A percentile compares a stretch with the other conserved stretches of the same genome.
phyloP scores from a whole-genome alignment of 768 basidiomycete species.

The Suillus plorans region DNA sequence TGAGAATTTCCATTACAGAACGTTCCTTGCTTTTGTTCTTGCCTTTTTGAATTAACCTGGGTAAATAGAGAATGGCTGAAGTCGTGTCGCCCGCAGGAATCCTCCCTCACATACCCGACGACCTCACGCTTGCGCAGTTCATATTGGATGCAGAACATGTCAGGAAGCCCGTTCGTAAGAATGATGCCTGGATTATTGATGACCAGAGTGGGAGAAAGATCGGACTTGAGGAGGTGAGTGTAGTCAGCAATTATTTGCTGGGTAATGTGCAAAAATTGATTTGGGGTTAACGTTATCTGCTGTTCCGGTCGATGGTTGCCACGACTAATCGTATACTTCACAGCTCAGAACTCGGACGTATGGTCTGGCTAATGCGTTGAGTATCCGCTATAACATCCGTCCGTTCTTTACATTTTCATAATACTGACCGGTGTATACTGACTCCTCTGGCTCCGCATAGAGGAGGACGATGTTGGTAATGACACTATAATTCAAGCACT shows the following conservation, averaged over 20 bases:
- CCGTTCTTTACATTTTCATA: constrained; percentile 11
- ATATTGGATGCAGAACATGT: constrained; percentile 36
- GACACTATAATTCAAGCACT: background rate
- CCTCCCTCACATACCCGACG: constrained; percentile 37
- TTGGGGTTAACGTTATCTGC: background rate
- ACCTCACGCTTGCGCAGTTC: constrained; percentile 38
- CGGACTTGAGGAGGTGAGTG: constrained; percentile 36
- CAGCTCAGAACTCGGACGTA: constrained; percentile 37
- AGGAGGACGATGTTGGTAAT: constrained; percentile 41
- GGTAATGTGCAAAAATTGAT: background rate
- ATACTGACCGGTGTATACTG: background rate
- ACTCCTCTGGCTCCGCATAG: constrained; percentile 19
- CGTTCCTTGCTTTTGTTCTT: background rate
- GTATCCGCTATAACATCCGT: constrained; percentile 34
- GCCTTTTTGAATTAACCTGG: background rate
- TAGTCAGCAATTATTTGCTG: background rate
- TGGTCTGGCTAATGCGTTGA: constrained; percentile 41
- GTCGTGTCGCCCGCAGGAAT: constrained; percentile 27
- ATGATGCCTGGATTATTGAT: constrained; percentile 42
- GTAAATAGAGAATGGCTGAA: constrained; percentile 23
- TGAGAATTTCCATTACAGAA: background rate
- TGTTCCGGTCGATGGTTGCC: background rate
- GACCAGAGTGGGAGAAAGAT: constrained; percentile 36
- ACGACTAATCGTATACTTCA: background rate
- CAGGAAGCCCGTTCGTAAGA: constrained; percentile 23